These are phyloP conservation scores for Candida sphagnicola DNA, from an alignment of 805 yeast genomes.

Conservation along the genomic window DNA sequence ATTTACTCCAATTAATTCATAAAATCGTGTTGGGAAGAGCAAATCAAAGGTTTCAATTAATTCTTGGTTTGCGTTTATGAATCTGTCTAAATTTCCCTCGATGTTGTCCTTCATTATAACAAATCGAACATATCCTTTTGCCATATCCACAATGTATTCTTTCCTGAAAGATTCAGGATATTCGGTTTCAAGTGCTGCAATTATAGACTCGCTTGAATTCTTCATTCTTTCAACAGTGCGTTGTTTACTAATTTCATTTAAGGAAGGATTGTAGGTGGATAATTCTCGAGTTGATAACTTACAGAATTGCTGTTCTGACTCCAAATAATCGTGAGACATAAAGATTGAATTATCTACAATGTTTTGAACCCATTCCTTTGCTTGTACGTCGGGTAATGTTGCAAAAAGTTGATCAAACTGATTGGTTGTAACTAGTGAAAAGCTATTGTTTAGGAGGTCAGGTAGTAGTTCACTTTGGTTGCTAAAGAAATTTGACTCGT, in stretches of 20 bases:
- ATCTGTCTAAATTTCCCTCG: constrained; percentile 9
- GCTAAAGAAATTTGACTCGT: not conserved
- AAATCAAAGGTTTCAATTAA: constrained; percentile 5
- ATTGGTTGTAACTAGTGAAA: not conserved
- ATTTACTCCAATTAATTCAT: not conserved
- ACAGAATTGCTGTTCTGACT: constrained; percentile 5
- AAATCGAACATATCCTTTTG: constrained; percentile 7
- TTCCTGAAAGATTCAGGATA: not conserved
- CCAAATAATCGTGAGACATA: not conserved
- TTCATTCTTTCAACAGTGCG: not conserved
- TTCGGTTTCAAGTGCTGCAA: not conserved
- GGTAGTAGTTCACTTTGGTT: not conserved
- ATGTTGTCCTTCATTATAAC: constrained; percentile 8
- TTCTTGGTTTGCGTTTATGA: constrained; percentile 9
- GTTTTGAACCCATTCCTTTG: constrained; percentile 1
- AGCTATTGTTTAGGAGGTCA: not conserved
- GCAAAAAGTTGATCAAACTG: constrained; percentile 19
- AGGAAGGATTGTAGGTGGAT: not conserved
- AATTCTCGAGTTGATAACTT: constrained; percentile 1
- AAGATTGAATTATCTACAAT: not conserved
- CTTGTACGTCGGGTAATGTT: constrained; percentile 5
- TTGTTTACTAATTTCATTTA: not conserved
- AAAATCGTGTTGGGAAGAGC: not conserved
- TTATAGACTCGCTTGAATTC: not conserved
- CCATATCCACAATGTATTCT: constrained; percentile 1